Evolutionary conservation across 176 grass and related monocot genomes (phyloP).

Genomic region (Lolium perenne): DNA sequence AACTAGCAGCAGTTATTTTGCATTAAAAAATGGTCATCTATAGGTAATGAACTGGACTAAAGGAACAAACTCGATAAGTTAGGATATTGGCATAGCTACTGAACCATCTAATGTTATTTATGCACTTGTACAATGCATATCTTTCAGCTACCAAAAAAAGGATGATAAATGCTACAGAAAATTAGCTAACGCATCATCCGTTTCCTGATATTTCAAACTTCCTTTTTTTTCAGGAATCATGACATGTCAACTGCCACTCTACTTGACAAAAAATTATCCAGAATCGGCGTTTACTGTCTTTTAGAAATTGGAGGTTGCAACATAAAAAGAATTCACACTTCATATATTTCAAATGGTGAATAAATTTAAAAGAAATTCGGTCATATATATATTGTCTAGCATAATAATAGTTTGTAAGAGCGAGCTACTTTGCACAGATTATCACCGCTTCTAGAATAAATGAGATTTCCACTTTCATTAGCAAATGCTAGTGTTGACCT

Average conservation of each 20-base stretch:
- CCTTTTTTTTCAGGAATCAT: neutral
- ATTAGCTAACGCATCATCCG: neutral
- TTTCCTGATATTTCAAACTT: neutral
- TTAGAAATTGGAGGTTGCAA: slow-evolving; percentile 14
- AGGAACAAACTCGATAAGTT: neutral
- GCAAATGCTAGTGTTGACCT: too few relatives aligned
- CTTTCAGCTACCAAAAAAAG: slow-evolving; percentile 4
- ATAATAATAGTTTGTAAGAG: too few relatives aligned
- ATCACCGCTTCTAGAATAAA: too few relatives aligned
- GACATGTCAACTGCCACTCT: neutral
- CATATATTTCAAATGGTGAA: neutral
- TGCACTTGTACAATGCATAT: slow-evolving; percentile 1
- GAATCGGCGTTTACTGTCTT: neutral
- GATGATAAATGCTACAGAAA: neutral
- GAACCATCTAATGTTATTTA: slow-evolving; percentile 24
- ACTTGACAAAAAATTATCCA: neutral
- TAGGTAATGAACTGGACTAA: neutral
- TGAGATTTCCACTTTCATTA: too few relatives aligned
- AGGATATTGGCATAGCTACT: neutral
- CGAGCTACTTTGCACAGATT: too few relatives aligned
- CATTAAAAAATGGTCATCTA: neutral
- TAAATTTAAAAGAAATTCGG: too few relatives aligned
- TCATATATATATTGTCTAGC: too few relatives aligned
- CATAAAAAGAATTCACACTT: neutral
- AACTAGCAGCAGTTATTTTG: too few relatives aligned